Conservation (phyloP, 176 grass and related monocot species). For the Triticum dicoccoides region DNA sequence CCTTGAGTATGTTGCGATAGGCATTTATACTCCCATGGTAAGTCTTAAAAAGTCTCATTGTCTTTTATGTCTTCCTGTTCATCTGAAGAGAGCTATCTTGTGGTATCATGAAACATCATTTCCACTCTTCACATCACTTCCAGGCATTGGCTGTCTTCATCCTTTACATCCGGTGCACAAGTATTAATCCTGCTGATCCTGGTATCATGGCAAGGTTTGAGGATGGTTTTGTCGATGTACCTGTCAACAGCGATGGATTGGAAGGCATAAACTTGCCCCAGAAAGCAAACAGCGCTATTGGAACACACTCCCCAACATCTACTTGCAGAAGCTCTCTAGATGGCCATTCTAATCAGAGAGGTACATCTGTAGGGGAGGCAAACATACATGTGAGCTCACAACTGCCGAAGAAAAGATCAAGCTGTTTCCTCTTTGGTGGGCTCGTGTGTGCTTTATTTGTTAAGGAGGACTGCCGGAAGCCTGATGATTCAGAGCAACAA, state of each 20-base stretch:
- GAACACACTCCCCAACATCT: conserved; percentile 58
- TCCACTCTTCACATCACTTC: conserved; percentile 26
- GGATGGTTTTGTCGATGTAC: conserved; percentile 62
- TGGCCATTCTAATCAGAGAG: conserved; percentile 57
- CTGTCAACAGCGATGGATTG: conserved; percentile 39
- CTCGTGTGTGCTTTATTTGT: conserved; percentile 79
- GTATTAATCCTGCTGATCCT: conserved; percentile 98
- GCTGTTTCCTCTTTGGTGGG: conserved; percentile 73
- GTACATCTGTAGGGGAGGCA: conserved; percentile 44
- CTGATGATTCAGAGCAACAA: conserved; percentile 70
- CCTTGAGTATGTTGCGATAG: conserved; percentile 65
- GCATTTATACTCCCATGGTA: conserved; percentile 94
- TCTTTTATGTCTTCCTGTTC: neutral
- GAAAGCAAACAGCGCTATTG: conserved; percentile 52
- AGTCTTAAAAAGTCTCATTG: conserved; percentile 10
- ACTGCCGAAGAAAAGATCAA: conserved; percentile 53
- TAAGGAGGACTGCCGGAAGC: conserved; percentile 85
- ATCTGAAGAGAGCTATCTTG: conserved; percentile 2
- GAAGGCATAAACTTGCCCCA: conserved; percentile 41
- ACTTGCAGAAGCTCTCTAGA: conserved; percentile 73
- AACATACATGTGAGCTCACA: conserved; percentile 31
- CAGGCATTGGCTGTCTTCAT: conserved; percentile 94
- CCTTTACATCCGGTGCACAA: conserved; percentile 94
- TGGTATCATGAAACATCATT: conserved; percentile 21
- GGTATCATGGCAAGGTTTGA: conserved; percentile 97